A percentile compares a stretch with the other conserved stretches of the same genome.
Evolutionary conservation across 2,329 filamentous ascomycete species (phyloP).

Genomic region (Cercospora sp.): DNA sequence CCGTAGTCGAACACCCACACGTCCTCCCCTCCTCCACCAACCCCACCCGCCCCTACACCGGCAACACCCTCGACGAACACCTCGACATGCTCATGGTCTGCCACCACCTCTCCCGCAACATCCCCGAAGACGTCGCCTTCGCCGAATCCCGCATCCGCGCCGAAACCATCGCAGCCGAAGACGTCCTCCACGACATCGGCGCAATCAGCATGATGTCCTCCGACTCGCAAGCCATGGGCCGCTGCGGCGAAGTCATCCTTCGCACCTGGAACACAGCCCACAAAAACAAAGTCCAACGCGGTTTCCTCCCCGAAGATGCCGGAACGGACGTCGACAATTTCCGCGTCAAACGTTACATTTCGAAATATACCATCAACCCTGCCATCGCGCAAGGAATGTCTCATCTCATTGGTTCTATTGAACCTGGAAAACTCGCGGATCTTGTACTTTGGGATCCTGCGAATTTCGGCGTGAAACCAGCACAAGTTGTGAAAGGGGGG

Average conservation of each 20-base stretch:
- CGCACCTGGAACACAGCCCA: slow-evolving; percentile 97
- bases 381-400: slow-evolving; percentile 87
- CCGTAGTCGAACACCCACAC: slow-evolving; percentile 82
- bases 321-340: slow-evolving; percentile 83
- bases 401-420: slow-evolving; percentile 81
- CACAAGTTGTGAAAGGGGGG: slow-evolving; percentile 79
- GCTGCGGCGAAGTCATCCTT: slow-evolving; percentile 88
- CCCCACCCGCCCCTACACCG: slow-evolving; percentile 85
- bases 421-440: slow-evolving; percentile 87
- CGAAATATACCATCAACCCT: slow-evolving; percentile 95
- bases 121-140: slow-evolving; percentile 93
- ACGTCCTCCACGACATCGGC: slow-evolving; percentile 90
- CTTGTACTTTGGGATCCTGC: slow-evolving; percentile 82
- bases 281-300: slow-evolving; percentile 90
- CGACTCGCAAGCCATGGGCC: slow-evolving; percentile 95
- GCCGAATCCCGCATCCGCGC: slow-evolving; percentile 91
- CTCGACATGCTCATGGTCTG: slow-evolving; percentile 99
- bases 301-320: slow-evolving; percentile 72
- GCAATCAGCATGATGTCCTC: slow-evolving; percentile 98
- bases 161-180: slow-evolving; percentile 94
- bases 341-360: slow-evolving; percentile 86
- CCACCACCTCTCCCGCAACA: slow-evolving; percentile 88
- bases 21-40: slow-evolving; percentile 91
- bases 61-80: slow-evolving; percentile 93
- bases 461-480: slow-evolving; percentile 85